Conservation (phyloP, 305 asterid species). For the Fraxinus ornus region DNA sequence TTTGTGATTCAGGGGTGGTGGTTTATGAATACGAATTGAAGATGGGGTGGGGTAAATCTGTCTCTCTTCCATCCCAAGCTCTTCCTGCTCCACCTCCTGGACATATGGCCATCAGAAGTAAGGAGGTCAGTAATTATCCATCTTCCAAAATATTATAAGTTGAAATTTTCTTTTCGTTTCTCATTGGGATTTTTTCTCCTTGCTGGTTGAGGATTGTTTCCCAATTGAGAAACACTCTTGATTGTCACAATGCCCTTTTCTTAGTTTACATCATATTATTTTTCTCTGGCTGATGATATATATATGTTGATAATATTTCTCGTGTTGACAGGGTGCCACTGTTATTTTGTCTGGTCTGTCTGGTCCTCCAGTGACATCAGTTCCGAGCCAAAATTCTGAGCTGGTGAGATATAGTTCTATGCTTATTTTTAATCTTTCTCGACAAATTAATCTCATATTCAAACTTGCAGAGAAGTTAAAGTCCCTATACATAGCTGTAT, state of each 20-base stretch:
- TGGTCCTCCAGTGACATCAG: slow-evolving; percentile 84
- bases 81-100: slow-evolving; percentile 99
- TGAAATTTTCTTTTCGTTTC: background rate
- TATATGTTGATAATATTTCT: slow-evolving; percentile 18
- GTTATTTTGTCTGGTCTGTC: slow-evolving; percentile 91
- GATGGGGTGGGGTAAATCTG: slow-evolving; percentile 98
- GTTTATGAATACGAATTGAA: slow-evolving; percentile 93
- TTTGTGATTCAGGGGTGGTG: slow-evolving; percentile 69
- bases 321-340: slow-evolving; percentile 76
- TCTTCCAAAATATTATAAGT: background rate
- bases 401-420: slow-evolving; percentile 53
- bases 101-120: slow-evolving; percentile 97
- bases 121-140: slow-evolving; percentile 57
- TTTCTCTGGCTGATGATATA: slow-evolving; percentile 17
- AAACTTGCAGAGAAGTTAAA: background rate
- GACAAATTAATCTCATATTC: background rate
- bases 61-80: slow-evolving; percentile 95
- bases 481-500: slow-evolving; percentile 11
- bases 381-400: slow-evolving; percentile 87
- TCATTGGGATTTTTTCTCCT: background rate
- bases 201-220: background rate
- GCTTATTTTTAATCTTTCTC: slow-evolving; percentile 14
- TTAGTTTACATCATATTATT: background rate
- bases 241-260: background rate
- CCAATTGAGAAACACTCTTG: background rate